Conservation (phyloP, 305 asterid species). For the Solanum hybrid region DNA sequence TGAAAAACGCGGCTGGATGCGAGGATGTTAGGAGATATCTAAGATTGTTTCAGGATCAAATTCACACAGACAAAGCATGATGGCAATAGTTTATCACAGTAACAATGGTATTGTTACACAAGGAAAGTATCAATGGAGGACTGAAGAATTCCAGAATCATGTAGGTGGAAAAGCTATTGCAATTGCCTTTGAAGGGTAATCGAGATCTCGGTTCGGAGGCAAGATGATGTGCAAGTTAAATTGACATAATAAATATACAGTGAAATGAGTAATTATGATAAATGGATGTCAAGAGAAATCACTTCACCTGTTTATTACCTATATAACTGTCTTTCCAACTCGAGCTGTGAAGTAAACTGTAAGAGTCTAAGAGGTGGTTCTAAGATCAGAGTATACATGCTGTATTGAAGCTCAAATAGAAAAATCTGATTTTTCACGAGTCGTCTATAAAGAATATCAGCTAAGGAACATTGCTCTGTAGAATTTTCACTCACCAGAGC, state of each 20-base stretch:
- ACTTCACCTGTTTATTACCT: background rate
- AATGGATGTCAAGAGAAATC: background rate
- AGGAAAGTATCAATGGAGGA: constrained; percentile 68
- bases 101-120: constrained; percentile 50
- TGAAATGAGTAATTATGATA: background rate
- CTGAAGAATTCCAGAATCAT: constrained; percentile 70
- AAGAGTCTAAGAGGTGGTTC: background rate
- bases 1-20: constrained; percentile 14
- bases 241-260: background rate
- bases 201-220: constrained; percentile 46
- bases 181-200: constrained; percentile 68
- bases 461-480: background rate
- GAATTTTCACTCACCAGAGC: constrained; percentile 14
- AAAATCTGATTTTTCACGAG: background rate
- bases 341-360: background rate
- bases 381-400: background rate
- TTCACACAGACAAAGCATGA: constrained; percentile 67
- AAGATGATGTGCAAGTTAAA: background rate
- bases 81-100: constrained; percentile 67
- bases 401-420: background rate
- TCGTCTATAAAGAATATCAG: background rate
- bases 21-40: constrained; percentile 51
- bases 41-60: constrained; percentile 55
- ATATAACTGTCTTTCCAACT: background rate
- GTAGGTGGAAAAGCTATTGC: constrained; percentile 76